Evolutionary conservation across 2,329 filamentous ascomycete genomes (phyloP), one percentile per base, ranked within the genome.

Genomic region (Ceratocystis huliohia): DNA sequence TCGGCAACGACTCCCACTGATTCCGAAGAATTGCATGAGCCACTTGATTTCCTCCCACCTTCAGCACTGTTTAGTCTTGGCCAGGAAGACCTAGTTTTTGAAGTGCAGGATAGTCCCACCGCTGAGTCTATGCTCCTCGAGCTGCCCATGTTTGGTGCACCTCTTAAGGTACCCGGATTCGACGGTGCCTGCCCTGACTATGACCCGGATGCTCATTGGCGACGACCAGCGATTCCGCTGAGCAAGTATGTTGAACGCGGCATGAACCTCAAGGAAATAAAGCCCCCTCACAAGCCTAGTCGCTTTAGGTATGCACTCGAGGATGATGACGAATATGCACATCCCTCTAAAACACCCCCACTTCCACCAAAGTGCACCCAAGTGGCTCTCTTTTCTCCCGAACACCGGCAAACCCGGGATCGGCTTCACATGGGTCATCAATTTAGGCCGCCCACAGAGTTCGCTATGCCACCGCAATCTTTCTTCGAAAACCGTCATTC

Each of bases 401-500:
- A 96, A 68, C 93, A 95, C 78, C 95, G 93, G 74, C 83, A 87
- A 65, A 91, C 96, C 50, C 85, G 93, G 67, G 93, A 97, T 73
- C 84, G 94, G 17, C 83, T 99, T 4, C 91, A 96, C 73, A 89
- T 91, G 8, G 89, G 89, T 7, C 92, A 96, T 74, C 89, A 93
- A 69, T 97, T 99, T 79, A 83, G 92, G 65, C 94, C 94, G 17
- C 94, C 94, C 0, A 91, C 90, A 0, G 93, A 97, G 74, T 87
- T 91, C 73, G 83, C 85, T 0, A 97, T 97, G 92, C 94, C 94
- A 0, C 84, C 87, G 1, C 88, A 93, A 70, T 85, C 82, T 64
- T 99, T 97, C 76, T 97, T 96, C 72, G 93, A 99, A 74, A 88
- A 84, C 69, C 83, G 94, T 48, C 85, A 82, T 65, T 87, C 91